Evolutionary conservation across 2,329 filamentous ascomycete genomes (phyloP).

Genomic region (Neonectria hederae): DNA sequence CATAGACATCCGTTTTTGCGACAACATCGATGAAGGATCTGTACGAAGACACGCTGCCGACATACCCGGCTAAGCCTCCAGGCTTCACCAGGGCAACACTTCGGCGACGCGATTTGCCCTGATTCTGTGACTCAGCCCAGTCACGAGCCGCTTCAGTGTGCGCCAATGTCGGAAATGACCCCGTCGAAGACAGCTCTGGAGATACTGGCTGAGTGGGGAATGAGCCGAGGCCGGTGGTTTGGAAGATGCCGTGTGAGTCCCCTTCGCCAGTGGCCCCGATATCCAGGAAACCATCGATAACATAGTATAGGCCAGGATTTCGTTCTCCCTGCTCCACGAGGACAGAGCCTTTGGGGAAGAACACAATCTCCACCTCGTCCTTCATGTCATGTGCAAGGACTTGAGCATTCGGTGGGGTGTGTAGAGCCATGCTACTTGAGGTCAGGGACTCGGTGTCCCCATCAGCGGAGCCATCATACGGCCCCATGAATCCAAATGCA

Average conservation of each 20-base stretch:
- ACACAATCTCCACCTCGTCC: conserved; percentile 96
- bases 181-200: conserved; percentile 36
- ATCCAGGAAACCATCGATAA: conserved; percentile 95
- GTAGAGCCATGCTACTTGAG: conserved; percentile 71
- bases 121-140: conserved; percentile 54
- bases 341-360: conserved; percentile 93
- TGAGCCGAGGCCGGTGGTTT: conserved; percentile 40
- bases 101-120: conserved; percentile 60
- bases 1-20: conserved; percentile 97
- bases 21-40: conserved; percentile 96
- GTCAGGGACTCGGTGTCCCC: conserved; percentile 88
- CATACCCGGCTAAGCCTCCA: conserved; percentile 91
- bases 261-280: conserved; percentile 76
- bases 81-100: conserved; percentile 93
- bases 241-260: conserved; percentile 47
- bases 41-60: conserved; percentile 94
- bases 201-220: conserved; percentile 31
- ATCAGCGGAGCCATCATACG: conserved; percentile 78
- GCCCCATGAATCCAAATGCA: conserved; percentile 90
- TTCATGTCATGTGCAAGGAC: conserved; percentile 80
- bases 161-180: conserved; percentile 43
- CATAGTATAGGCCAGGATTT: conserved; percentile 97
- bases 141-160: conserved; percentile 42
- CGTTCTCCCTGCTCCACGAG: conserved; percentile 96
- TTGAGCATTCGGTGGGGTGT: conserved; percentile 71